These are phyloP conservation scores for Rhododendron henanense DNA, from an alignment of 148 eudicot genomes.

Conservation along the genomic window DNA sequence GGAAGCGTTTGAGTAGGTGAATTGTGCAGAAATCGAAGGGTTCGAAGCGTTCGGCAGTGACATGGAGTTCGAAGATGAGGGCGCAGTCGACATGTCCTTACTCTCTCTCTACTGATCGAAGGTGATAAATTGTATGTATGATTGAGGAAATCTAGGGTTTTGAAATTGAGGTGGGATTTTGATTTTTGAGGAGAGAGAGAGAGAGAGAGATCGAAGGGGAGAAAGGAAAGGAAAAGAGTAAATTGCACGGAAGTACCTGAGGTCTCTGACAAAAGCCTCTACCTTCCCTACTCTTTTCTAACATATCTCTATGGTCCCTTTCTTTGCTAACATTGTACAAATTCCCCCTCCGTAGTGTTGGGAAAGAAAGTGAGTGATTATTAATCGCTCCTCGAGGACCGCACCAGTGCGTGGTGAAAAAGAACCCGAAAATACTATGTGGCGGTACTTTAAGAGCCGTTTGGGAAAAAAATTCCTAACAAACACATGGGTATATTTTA, in stretches of 20 bases:
- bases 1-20: slow-evolving; percentile 46
- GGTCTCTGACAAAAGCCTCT: neutral
- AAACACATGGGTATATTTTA: no score
- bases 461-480: no score
- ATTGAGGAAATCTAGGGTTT: neutral
- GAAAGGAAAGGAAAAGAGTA: neutral
- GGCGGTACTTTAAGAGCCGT: no score
- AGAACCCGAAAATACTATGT: no score
- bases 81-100: slow-evolving; percentile 30
- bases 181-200: neutral
- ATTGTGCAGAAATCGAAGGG: slow-evolving; percentile 42
- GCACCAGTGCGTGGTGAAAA: no score
- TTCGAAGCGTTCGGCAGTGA: slow-evolving; percentile 2
- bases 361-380: no score
- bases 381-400: no score
- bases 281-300: neutral
- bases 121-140: neutral
- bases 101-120: neutral
- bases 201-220: neutral
- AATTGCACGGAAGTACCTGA: neutral
- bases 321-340: neutral
- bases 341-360: neutral
- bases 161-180: neutral
- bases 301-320: neutral
- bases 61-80: slow-evolving; percentile 31